phyloP scores from a whole-genome alignment of 352 stramenopile genomes.

The Pythium rishiriense region DNA sequence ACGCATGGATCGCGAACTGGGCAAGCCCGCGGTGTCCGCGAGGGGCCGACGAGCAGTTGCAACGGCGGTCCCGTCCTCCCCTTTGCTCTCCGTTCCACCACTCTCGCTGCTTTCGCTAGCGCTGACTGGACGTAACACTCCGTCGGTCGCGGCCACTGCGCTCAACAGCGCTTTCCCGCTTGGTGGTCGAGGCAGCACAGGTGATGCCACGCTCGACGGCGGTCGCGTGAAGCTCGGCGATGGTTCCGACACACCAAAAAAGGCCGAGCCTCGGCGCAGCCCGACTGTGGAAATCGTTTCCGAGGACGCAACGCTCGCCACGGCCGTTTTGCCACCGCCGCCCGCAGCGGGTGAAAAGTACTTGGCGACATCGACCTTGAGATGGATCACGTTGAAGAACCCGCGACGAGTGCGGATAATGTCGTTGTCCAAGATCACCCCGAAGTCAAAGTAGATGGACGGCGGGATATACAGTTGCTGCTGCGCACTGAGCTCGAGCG shows the following conservation, averaged over 20 bases:
- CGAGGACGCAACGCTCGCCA: conserved; percentile 11
- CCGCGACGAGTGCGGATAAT: conserved; percentile 50
- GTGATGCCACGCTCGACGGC: conserved; percentile 2
- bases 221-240: conserved; percentile 10
- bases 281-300: conserved; percentile 3
- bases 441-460: conserved; percentile 61
- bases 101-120: neutral
- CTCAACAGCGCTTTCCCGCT: conserved; percentile 12
- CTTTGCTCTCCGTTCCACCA: conserved; percentile 1
- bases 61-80: neutral
- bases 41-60: conserved; percentile 25
- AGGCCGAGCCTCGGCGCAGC: conserved; percentile 10
- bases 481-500: conserved; percentile 37
- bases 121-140: neutral
- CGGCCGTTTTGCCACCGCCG: neutral
- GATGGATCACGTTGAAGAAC: conserved; percentile 55
- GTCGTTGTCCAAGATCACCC: conserved; percentile 44
- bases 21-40: conserved; percentile 23
- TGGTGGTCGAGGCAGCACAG: conserved; percentile 1
- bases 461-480: conserved; percentile 46
- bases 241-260: conserved; percentile 8
- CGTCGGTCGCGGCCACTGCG: conserved; percentile 19
- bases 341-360: conserved; percentile 35
- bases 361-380: conserved; percentile 48
- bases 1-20: conserved; percentile 40